Percentiles rank a stretch among this genome's conserved stretches.
Conservation (phyloP, 2,329 filamentous ascomycete genomes). For the Ceratocystiopsis brevicomis region DNA sequence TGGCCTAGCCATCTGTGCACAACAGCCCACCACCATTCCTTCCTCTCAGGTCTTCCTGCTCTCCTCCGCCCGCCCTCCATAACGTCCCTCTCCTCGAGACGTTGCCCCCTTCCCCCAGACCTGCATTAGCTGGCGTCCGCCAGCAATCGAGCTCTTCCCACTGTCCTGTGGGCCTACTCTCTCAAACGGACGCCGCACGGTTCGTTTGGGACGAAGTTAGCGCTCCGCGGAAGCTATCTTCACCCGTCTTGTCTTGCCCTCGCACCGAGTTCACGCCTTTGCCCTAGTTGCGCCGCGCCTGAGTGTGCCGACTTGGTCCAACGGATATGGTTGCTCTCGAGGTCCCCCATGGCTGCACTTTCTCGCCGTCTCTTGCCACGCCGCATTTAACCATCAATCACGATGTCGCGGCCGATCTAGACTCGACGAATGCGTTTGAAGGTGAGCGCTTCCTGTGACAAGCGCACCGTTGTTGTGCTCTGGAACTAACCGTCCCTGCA, state of each 20-base stretch:
- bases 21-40: constrained; percentile 78
- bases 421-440: constrained; percentile 93
- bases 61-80: constrained; percentile 74
- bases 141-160: constrained; percentile 46
- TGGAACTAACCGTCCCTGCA: constrained; percentile 13
- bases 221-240: constrained; percentile 54
- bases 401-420: constrained; percentile 78
- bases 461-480: too few relatives aligned
- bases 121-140: constrained; percentile 65
- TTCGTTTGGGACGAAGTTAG: constrained; percentile 97
- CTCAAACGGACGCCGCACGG: constrained; percentile 83
- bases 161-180: constrained; percentile 87
- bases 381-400: constrained; percentile 93
- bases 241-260: not conserved
- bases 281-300: too few relatives aligned
- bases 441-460: constrained; percentile 24
- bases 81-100: constrained; percentile 60
- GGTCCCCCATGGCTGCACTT: constrained; percentile 63
- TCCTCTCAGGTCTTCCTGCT: constrained; percentile 65
- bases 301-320: not conserved
- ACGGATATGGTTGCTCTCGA: constrained; percentile 68
- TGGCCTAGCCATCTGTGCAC: not conserved
- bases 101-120: constrained; percentile 21
- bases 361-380: constrained; percentile 65
- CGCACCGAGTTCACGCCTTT: too few relatives aligned